phyloP scores from a whole-genome alignment of 805 yeast genomes.

The Spathaspora hagerdaliae region DNA sequence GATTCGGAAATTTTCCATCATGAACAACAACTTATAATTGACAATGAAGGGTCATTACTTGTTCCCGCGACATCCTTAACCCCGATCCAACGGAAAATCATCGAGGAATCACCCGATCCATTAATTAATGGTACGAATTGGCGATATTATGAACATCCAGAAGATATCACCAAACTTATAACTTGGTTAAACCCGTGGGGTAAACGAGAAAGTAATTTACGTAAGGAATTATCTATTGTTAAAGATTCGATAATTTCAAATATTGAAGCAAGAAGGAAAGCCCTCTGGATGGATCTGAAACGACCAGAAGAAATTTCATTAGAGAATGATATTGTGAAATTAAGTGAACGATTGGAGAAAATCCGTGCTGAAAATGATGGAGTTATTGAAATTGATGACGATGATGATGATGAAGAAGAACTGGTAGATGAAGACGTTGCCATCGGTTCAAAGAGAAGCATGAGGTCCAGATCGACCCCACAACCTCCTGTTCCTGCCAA shows the following conservation, averaged over 20 bases:
- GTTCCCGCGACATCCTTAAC: slow-evolving; percentile 12
- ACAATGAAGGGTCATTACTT: slow-evolving; percentile 17
- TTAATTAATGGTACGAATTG: slow-evolving; percentile 54
- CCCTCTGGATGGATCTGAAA: slow-evolving; percentile 40
- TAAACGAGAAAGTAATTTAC: slow-evolving; percentile 59
- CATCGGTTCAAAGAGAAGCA: slow-evolving; percentile 20
- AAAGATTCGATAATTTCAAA: slow-evolving; percentile 52
- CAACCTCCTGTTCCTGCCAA: slow-evolving; percentile 5
- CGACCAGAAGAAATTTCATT: slow-evolving; percentile 30
- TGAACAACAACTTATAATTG: slow-evolving; percentile 9
- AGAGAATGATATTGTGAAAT: slow-evolving; percentile 34
- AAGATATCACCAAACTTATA: slow-evolving; percentile 52
- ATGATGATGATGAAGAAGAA: slow-evolving; percentile 11
- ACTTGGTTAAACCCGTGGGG: slow-evolving; percentile 79
- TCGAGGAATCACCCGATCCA: slow-evolving; percentile 64
- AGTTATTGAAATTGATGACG: slow-evolving; percentile 4
- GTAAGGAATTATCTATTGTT: slow-evolving; percentile 54
- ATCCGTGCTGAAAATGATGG: slow-evolving; percentile 4
- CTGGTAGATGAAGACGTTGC: slow-evolving; percentile 33
- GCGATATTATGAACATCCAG: slow-evolving; percentile 63
- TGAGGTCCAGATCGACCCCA: slow-evolving; percentile 28
- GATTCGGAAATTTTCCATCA: slow-evolving; percentile 12
- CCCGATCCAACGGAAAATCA: slow-evolving; percentile 52
- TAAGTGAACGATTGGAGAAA: slow-evolving; percentile 16
- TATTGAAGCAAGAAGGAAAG: slow-evolving; percentile 55